Conservation (phyloP, 345 rosid genomes). For the Eucalyptus polyanthemos region DNA sequence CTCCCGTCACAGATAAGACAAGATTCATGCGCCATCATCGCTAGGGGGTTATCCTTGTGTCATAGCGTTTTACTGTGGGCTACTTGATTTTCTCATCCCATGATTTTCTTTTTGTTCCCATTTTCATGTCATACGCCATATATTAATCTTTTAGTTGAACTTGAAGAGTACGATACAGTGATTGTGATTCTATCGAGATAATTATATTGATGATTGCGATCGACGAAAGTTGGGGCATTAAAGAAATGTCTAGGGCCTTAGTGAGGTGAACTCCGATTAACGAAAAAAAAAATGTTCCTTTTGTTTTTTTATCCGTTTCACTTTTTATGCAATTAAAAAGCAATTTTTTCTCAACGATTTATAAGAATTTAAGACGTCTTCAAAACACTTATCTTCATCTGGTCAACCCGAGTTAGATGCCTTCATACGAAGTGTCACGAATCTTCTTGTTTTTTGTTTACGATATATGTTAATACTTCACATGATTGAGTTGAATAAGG, state of each 20-base stretch:
- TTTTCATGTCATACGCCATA: background rate
- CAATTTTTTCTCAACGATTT: no score
- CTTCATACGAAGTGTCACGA: no score
- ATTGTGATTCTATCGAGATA: background rate
- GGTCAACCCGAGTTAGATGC: no score
- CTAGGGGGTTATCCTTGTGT: background rate
- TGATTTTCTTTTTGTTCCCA: background rate
- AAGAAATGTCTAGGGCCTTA: background rate
- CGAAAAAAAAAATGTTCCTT: background rate
- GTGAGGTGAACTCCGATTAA: background rate
- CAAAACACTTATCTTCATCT: no score
- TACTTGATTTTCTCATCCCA: no score
- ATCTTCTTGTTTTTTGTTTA: no score
- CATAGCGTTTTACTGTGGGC: background rate
- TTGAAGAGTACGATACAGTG: background rate
- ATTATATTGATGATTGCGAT: background rate
- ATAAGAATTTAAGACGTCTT: no score
- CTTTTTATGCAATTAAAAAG: background rate
- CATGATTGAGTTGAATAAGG: no score
- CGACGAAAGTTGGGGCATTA: background rate
- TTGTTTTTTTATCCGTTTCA: background rate
- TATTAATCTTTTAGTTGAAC: background rate
- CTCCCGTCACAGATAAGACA: background rate
- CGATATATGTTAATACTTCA: no score
- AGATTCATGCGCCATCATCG: background rate